phyloP scores from a whole-genome alignment of 176 grass and related monocot genomes.

The Cenchrus purpureus region DNA sequence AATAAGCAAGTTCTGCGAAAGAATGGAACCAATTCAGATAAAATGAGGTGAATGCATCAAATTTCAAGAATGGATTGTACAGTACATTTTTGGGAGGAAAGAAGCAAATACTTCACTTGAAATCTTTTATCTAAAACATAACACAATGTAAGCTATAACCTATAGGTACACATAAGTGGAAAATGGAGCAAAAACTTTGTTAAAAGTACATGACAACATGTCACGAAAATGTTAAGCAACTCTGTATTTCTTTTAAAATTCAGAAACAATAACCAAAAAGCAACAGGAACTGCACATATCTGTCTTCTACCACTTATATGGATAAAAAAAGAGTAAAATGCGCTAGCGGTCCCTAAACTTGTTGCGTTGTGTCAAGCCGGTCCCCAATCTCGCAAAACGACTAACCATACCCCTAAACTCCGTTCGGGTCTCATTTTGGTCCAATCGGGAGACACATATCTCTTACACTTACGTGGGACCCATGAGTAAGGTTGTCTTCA shows the following conservation, averaged over 20 bases:
- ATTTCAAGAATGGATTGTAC: background rate
- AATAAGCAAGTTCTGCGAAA: slow-evolving; percentile 71
- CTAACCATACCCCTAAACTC: too few species aligned
- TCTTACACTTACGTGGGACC: too few species aligned
- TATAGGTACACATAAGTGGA: background rate
- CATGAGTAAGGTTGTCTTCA: too few species aligned
- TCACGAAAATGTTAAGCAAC: background rate
- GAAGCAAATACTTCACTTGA: background rate
- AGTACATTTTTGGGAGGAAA: background rate
- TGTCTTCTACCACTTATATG: background rate
- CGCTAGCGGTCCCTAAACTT: too few species aligned
- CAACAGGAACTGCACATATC: background rate
- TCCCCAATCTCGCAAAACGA: too few species aligned
- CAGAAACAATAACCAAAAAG: background rate
- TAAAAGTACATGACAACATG: background rate
- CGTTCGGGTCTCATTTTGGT: too few species aligned
- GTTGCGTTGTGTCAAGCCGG: too few species aligned
- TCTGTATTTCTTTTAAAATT: background rate
- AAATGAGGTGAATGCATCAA: slow-evolving; percentile 11
- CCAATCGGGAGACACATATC: too few species aligned
- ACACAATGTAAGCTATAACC: slow-evolving; percentile 1
- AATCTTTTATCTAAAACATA: slow-evolving; percentile 28
- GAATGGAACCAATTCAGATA: slow-evolving; percentile 35
- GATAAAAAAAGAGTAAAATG: too few species aligned
- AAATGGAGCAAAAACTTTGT: background rate